Conservation (phyloP, 768 basidiomycete species). For the Russula sp. region DNA sequence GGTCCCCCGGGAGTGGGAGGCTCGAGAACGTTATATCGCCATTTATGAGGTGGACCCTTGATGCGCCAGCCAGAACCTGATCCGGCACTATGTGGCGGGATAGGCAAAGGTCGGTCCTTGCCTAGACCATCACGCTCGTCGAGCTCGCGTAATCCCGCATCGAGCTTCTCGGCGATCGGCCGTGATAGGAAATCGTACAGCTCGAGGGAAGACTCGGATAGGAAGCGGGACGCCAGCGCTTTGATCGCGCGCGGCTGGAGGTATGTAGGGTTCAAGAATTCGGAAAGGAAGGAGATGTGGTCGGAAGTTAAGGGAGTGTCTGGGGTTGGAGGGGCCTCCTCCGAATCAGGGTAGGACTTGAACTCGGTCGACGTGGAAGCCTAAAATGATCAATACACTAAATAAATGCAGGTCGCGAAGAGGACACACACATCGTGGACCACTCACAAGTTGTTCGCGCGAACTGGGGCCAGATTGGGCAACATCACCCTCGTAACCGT, state of each 20-base stretch:
- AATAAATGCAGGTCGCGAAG: constrained; percentile 16
- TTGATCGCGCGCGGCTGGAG: constrained; percentile 78
- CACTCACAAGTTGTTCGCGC: constrained; percentile 86
- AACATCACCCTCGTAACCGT: constrained; percentile 66
- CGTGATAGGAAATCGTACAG: constrained; percentile 80
- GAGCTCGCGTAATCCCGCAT: constrained; percentile 57
- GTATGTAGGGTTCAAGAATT: constrained; percentile 88
- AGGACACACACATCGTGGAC: neutral
- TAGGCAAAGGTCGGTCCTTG: constrained; percentile 45
- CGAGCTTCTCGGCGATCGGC: constrained; percentile 64
- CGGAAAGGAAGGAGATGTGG: constrained; percentile 69
- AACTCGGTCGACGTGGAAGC: constrained; percentile 62
- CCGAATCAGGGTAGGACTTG: constrained; percentile 42
- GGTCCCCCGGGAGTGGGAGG: constrained; percentile 35
- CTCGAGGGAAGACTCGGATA: constrained; percentile 82
- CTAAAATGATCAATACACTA: constrained; percentile 38
- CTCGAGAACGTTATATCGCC: constrained; percentile 79
- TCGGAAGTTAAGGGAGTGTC: constrained; percentile 53
- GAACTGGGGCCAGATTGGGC: constrained; percentile 62
- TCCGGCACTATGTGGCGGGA: constrained; percentile 72
- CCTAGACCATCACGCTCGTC: constrained; percentile 65
- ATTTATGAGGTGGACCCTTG: constrained; percentile 90
- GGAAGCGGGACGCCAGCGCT: constrained; percentile 75
- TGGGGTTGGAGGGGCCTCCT: constrained; percentile 49
- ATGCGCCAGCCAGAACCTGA: constrained; percentile 57